Base-by-base conservation (phyloP, 75 land plant species). In the Selaginella moellendorffii region DNA sequence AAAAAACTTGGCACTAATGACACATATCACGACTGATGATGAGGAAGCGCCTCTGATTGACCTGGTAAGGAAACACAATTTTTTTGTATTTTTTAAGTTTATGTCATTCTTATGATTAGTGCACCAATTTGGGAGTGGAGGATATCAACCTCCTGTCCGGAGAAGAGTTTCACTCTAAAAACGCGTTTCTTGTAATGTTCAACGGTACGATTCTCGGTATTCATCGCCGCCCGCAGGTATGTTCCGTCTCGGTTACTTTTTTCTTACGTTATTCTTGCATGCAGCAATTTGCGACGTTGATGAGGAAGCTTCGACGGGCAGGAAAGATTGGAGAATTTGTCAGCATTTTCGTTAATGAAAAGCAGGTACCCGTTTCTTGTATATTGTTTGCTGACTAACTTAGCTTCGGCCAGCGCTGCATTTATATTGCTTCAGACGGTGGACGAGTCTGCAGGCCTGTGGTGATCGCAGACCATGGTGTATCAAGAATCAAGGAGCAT, bases 401-500 rank as follows among this genome's bases (percentile, higher is more conserved):
- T 31, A n/a, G 24, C 66, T 26, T 54, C 62, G 51, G 29, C 63
- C 91, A 95, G 97, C 74, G 68, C 18, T 86, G 96, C 78, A 85
- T 95, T 29, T 84, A 95, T 30, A 75, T 95, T 66, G 91, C 99
- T 69, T 90, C 99, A 24, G 99, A 95, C 83, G 96, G 97, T 28
- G 99, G 99, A 29, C 91, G 99, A 26, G 99, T 95, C 61, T 95
- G 99, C 70, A 85, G 99, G 59, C 99, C 99, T 52, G 74, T 95
- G 54, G 91, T 95, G 2, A 95, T 95, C 69, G 99, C 87, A 66
- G 97, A 95, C 61, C 82, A 82, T 20, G 99, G 99, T 0, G 63
- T 84, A n/a, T 86, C 99, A 14, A 80, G 91, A 68, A 72, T 95
- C 31, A 90, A 89, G 64, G 91, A 95, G 61, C 79, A 84, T 72